These are phyloP conservation scores for Nyssa sinensis DNA, from an alignment of 148 eudicot genomes.

Conservation along the genomic window DNA sequence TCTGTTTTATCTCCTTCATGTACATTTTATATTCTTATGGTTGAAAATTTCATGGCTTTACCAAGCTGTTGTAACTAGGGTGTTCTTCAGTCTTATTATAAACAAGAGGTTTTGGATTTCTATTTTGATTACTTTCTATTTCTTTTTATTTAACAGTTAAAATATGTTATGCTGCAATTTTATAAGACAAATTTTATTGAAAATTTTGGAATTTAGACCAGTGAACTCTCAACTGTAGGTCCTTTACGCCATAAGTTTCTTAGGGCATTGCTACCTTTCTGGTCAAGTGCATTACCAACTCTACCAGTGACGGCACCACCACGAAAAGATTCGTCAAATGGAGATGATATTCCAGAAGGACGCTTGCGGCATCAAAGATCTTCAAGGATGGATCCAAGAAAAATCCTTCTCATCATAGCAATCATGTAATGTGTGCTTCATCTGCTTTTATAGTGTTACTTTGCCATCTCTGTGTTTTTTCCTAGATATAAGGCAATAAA, in stretches of 20 bases:
- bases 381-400: constrained; percentile 84
- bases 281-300: constrained; percentile 79
- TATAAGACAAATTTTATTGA: background rate
- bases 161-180: background rate
- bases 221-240: constrained; percentile 34
- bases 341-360: constrained; percentile 57
- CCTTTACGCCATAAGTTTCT: constrained; percentile 67
- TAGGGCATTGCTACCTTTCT: constrained; percentile 68
- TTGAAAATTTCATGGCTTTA: background rate
- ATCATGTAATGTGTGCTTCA: constrained; percentile 51
- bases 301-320: constrained; percentile 80
- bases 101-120: background rate
- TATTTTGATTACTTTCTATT: background rate
- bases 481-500: background rate
- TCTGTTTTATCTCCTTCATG: background rate
- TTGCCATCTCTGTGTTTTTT: background rate
- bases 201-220: background rate
- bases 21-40: background rate
- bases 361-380: constrained; percentile 56
- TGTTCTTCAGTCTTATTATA: background rate
- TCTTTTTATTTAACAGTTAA: background rate
- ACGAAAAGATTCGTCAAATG: constrained; percentile 57
- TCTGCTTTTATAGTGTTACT: background rate
- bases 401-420: constrained; percentile 70
- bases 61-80: background rate